Base-by-base conservation (phyloP, 305 asterid genomes). In the Plantago rigida region DNA sequence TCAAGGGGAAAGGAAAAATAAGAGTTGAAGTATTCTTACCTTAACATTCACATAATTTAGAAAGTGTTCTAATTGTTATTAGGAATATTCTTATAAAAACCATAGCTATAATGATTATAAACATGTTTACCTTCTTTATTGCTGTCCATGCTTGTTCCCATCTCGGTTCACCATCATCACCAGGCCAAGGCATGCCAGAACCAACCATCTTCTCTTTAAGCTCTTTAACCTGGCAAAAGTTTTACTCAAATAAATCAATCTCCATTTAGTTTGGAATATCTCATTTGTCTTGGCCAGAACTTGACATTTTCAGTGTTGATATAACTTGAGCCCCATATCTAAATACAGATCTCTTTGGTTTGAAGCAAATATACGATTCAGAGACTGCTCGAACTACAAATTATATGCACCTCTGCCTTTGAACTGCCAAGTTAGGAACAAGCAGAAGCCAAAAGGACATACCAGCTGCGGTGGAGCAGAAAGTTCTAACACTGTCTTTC, bases 121-220 rank as follows among this genome's bases (percentile, higher is more conserved):
- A 63, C 29, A 46, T 52, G 45, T 61, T 66, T 53, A 89, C 99
- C 90, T 82, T 93, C 77, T 93, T 93, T 71, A 93, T 93, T 58
- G 97, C 96, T 73, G 67, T 72, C 99, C 99, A 93, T 73, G 99
- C 99, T 81, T 87, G 96, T 71, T 84, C 95, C 99, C 97, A 93
- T 67, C 95, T 80, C 72, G 71, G 77, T 64, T 69, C 86, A 68
- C 97, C 92, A 85, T 93, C 99, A 75, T 93, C 94, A 72, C 97
- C 99, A 64, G 99, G 96, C 99, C 99, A 93, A 58, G 99, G 96
- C 97, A 93, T 89, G 73, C 87, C 94, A 68, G 99, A 93, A 75
- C 77, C 70, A 70, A 75, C 78, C 99, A 93, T 93, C 78, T 76
- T 82, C 66, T 80, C 87, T 79, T 87, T 81, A 60, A 93, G 96